These are phyloP conservation scores for Diversispora epigaea DNA, from an alignment of 192 early-diverging fungal genomes.

Conservation along the genomic window DNA sequence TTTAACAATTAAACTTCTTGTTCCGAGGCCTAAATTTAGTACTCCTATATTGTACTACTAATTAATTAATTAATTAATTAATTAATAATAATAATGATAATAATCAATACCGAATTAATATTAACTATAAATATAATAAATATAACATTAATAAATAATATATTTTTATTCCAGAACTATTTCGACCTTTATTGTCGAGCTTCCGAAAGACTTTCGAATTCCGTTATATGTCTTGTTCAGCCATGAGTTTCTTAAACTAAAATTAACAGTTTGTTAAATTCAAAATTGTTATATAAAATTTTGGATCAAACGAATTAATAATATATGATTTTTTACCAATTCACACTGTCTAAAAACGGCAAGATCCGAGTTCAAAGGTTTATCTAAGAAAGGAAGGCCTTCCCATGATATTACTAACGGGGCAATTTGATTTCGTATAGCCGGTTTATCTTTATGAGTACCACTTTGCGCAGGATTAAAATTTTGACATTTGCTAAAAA, in stretches of 20 bases:
- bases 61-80: no score
- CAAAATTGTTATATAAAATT: background rate
- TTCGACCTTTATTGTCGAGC: no score
- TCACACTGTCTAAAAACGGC: conserved; percentile 38
- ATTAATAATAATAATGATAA: no score
- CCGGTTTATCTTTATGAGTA: conserved; percentile 57
- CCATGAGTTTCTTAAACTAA: conserved; percentile 28
- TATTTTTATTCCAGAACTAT: no score
- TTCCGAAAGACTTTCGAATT: no score
- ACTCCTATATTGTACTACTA: no score
- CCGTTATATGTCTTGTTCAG: conserved; percentile 17
- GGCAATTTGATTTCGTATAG: conserved; percentile 43
- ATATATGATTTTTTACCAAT: conserved; percentile 13
- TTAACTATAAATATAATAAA: no score
- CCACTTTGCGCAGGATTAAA: conserved; percentile 52
- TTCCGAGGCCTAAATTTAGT: no score
- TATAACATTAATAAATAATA: no score
- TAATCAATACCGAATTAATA: no score
- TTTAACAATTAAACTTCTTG: no score
- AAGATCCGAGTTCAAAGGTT: conserved; percentile 25
- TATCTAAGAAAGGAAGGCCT: conserved; percentile 39
- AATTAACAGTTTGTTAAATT: background rate
- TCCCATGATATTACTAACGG: conserved; percentile 40
- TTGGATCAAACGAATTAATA: background rate
- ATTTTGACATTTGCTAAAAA: conserved; percentile 40